Conservation (phyloP, 202 grass and related monocot species). For the Saccharum hybrid region DNA sequence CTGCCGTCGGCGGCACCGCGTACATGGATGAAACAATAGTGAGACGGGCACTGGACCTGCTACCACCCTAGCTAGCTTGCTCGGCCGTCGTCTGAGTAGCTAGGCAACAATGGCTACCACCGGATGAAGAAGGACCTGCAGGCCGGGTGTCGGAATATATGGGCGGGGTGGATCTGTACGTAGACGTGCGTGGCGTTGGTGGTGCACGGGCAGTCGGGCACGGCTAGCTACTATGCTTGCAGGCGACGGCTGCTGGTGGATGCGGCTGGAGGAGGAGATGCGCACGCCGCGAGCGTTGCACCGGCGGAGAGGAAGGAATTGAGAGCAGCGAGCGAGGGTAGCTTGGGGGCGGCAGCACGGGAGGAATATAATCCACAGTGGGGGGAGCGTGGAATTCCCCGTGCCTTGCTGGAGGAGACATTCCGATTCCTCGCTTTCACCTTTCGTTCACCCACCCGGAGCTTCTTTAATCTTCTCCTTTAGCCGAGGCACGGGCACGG, state of each 20-base stretch:
- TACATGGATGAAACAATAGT: neutral
- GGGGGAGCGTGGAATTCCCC: neutral
- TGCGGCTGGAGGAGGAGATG: neutral
- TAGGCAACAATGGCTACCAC: neutral
- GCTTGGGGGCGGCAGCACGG: conserved; percentile 46
- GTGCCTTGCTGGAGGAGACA: conserved; percentile 51
- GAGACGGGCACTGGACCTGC: no score
- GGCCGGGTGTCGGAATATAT: neutral
- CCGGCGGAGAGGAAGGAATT: conserved; percentile 42
- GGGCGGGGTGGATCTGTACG: neutral
- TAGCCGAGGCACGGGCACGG: neutral
- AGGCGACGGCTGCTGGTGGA: conserved; percentile 1
- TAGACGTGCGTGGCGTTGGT: no score
- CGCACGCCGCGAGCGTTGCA: conserved; percentile 21
- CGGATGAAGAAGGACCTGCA: neutral
- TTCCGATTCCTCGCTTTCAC: conserved; percentile 57
- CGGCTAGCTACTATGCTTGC: neutral
- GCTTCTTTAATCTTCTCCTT: neutral
- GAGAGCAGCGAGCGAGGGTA: no score
- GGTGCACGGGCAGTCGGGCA: neutral
- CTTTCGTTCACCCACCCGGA: conserved; percentile 28
- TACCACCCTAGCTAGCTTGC: neutral
- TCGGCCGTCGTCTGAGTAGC: no score
- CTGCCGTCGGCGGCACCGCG: neutral
- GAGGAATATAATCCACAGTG: conserved; percentile 54